Conservation (phyloP, 2,329 filamentous ascomycete species). For the Cadophora sp. region DNA sequence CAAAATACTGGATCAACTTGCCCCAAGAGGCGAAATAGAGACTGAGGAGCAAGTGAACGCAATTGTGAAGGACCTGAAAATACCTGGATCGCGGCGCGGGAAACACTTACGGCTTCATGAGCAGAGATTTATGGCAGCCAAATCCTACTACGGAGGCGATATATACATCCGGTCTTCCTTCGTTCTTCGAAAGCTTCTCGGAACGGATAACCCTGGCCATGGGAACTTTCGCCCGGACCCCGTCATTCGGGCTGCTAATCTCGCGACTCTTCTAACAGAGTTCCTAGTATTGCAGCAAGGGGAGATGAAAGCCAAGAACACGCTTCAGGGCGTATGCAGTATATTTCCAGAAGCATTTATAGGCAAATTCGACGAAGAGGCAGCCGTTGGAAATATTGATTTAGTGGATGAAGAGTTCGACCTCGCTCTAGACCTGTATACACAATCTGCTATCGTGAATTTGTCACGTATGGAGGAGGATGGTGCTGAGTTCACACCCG, state of each 20-base stretch:
- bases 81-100: conserved; percentile 28
- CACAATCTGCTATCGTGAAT: conserved; percentile 57
- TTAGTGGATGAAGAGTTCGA: conserved; percentile 53
- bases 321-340: conserved; percentile 44
- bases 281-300: conserved; percentile 43
- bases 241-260: conserved; percentile 52
- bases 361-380: conserved; percentile 35
- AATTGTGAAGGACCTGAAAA: conserved; percentile 42
- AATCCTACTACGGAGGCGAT: conserved; percentile 30
- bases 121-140: conserved; percentile 26
- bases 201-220: conserved; percentile 32
- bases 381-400: conserved; percentile 46
- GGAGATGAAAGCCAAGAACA: conserved; percentile 26
- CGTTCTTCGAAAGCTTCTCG: conserved; percentile 44
- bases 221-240: conserved; percentile 45
- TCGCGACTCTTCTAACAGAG: conserved; percentile 47
- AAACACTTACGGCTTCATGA: conserved; percentile 29
- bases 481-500: conserved; percentile 46
- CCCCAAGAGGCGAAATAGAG: conserved; percentile 40
- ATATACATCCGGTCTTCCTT: conserved; percentile 47
- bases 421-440: conserved; percentile 59
- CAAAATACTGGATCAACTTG: conserved; percentile 47
- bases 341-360: conserved; percentile 46
- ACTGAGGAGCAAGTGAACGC: conserved; percentile 41
- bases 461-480: conserved; percentile 47